These are phyloP conservation scores for Colletotrichum filicis DNA, from an alignment of 2,329 filamentous ascomycete species.

Conservation along the genomic window DNA sequence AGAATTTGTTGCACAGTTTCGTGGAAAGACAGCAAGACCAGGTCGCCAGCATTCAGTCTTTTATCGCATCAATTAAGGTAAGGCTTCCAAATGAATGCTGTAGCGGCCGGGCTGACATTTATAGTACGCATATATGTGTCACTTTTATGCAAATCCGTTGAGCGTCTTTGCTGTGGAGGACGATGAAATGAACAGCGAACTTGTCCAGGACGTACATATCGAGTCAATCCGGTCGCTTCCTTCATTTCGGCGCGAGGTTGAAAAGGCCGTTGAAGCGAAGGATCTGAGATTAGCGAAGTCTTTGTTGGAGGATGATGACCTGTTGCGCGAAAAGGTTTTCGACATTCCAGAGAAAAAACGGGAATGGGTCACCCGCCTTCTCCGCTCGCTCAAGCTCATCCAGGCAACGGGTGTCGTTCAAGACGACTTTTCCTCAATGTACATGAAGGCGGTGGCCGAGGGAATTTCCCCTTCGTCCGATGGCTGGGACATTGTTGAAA, in stretches of 20 bases:
- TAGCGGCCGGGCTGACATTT: slow-evolving; percentile 30
- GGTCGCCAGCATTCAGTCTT: slow-evolving; percentile 78
- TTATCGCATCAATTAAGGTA: slow-evolving; percentile 77
- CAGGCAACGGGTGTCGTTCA: slow-evolving; percentile 49
- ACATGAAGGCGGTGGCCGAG: slow-evolving; percentile 68
- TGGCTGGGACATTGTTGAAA: slow-evolving; percentile 64
- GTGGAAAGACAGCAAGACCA: slow-evolving; percentile 81
- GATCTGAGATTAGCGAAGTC: slow-evolving; percentile 56
- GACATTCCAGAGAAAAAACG: slow-evolving; percentile 44
- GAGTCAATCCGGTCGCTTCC: slow-evolving; percentile 75
- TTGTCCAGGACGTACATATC: slow-evolving; percentile 69
- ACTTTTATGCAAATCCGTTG: slow-evolving; percentile 83
- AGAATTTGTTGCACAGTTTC: slow-evolving; percentile 69
- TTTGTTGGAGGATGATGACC: slow-evolving; percentile 70
- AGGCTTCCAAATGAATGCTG: slow-evolving; percentile 21
- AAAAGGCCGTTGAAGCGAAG: slow-evolving; percentile 56
- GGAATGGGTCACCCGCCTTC: slow-evolving; percentile 54
- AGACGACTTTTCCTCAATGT: slow-evolving; percentile 64
- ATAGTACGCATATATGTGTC: slow-evolving; percentile 86
- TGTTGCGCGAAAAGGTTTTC: slow-evolving; percentile 59
- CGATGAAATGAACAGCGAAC: slow-evolving; percentile 36
- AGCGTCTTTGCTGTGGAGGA: slow-evolving; percentile 64
- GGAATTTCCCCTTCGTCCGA: slow-evolving; percentile 63
- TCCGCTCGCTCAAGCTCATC: slow-evolving; percentile 61
- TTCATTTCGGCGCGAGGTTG: slow-evolving; percentile 72